These are phyloP conservation scores for Wickerhamiella brachini DNA, from an alignment of 805 yeast genomes.

Conservation along the genomic window DNA sequence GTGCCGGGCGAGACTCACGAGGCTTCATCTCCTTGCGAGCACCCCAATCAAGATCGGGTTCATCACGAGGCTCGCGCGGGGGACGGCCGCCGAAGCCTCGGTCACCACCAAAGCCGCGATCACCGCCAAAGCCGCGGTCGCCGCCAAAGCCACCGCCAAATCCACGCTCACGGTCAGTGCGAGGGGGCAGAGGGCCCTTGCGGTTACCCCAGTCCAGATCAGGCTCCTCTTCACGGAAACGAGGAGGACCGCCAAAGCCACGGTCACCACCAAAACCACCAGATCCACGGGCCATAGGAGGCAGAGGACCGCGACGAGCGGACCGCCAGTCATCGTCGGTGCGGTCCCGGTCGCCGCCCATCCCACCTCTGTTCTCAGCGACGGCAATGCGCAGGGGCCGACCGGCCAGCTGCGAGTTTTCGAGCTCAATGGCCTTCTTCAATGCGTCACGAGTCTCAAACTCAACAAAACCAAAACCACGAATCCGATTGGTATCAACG, in stretches of 20 bases:
- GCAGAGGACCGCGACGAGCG: constrained; percentile 14
- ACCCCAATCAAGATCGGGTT: constrained; percentile 39
- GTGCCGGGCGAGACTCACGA: no score
- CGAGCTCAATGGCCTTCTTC: constrained; percentile 55
- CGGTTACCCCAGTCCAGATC: constrained; percentile 17
- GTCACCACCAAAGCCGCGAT: no score
- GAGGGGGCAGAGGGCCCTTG: constrained; percentile 23
- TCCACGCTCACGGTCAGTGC: constrained; percentile 26
- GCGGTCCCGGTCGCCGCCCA: constrained; percentile 27
- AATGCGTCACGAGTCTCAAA: constrained; percentile 71
- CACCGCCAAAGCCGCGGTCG: constrained; percentile 1
- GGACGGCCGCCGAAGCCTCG: no score
- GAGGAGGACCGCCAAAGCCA: background rate
- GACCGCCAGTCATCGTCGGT: constrained; percentile 17
- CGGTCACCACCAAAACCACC: constrained; percentile 1
- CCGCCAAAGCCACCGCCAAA: constrained; percentile 24
- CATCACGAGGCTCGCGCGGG: constrained; percentile 14
- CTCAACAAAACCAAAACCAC: constrained; percentile 84
- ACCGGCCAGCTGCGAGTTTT: constrained; percentile 58
- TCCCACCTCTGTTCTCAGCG: constrained; percentile 50
- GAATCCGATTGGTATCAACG: constrained; percentile 48
- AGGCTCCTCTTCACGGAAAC: constrained; percentile 3
- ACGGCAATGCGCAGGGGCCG: constrained; percentile 61
- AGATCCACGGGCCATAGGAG: constrained; percentile 22
- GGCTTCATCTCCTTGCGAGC: no score